Evolutionary conservation across 257 asterid genomes (phyloP).

Genomic region (Jacaranda copaia): DNA sequence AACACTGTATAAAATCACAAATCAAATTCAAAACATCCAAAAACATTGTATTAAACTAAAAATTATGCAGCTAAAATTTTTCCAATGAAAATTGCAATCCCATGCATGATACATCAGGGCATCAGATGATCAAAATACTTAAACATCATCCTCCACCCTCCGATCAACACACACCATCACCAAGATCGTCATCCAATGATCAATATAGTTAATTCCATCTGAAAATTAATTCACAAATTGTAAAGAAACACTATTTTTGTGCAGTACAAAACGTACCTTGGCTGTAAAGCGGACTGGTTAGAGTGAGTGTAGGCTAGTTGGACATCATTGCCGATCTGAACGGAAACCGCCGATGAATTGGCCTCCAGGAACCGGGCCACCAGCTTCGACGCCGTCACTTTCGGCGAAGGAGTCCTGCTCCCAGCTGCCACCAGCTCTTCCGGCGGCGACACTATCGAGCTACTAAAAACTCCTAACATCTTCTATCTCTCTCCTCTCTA

Average conservation of each 20-base stretch:
- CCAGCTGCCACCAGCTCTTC: conserved; percentile 99
- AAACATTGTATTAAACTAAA: conserved; percentile 3
- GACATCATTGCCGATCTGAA: conserved; percentile 82
- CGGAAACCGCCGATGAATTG: conserved; percentile 76
- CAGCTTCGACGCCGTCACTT: conserved; percentile 82
- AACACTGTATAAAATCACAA: neutral
- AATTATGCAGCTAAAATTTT: neutral
- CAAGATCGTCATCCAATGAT: conserved; percentile 16
- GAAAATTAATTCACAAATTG: neutral
- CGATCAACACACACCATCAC: conserved; percentile 24
- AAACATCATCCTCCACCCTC: conserved; percentile 5
- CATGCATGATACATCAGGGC: neutral
- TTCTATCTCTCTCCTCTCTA: conserved; percentile 35
- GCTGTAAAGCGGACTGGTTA: conserved; percentile 69
- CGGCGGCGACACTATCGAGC: conserved; percentile 86
- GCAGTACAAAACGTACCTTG: conserved; percentile 61
- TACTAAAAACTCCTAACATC: conserved; percentile 94
- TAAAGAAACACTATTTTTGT: neutral
- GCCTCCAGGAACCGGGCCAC: conserved; percentile 70
- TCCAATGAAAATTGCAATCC: neutral
- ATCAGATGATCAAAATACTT: conserved; percentile 10
- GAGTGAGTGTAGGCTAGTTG: conserved; percentile 81
- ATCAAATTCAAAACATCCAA: conserved; percentile 3
- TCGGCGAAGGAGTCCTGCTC: conserved; percentile 97
- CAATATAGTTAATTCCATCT: neutral